Conservation (phyloP, 1,139 yeast species). For the Petasospora fabianii region DNA sequence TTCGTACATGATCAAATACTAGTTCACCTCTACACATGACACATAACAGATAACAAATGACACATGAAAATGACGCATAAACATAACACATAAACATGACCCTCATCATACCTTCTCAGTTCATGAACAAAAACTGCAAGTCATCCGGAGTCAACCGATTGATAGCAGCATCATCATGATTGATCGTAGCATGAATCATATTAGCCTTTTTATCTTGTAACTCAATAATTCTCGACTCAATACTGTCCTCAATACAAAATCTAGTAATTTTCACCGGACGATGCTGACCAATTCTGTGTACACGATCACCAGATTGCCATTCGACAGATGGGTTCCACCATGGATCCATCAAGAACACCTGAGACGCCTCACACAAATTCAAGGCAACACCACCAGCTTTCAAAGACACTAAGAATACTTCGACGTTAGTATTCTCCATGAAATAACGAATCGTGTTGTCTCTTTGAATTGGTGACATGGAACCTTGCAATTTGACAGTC, state of each 20-base stretch:
- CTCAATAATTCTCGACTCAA: slow-evolving; percentile 93
- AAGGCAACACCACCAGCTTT: slow-evolving; percentile 99
- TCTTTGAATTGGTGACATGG: slow-evolving; percentile 94
- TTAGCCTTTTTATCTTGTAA: slow-evolving; percentile 95
- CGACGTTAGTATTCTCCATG: slow-evolving; percentile 88
- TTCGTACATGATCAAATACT: too few relatives aligned
- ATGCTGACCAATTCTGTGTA: slow-evolving; percentile 94
- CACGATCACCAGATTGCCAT: slow-evolving; percentile 98
- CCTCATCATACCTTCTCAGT: too few relatives aligned
- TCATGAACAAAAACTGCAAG: slow-evolving; percentile 86
- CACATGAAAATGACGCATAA: not conserved
- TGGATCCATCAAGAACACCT: slow-evolving; percentile 91
- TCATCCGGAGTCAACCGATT: slow-evolving; percentile 87
- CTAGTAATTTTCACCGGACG: slow-evolving; percentile 93
- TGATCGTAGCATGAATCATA: slow-evolving; percentile 95
- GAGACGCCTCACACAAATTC: slow-evolving; percentile 94
- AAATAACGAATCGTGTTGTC: slow-evolving; percentile 87
- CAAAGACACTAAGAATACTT: slow-evolving; percentile 87
- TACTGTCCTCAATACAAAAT: slow-evolving; percentile 91
- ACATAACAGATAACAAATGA: too few relatives aligned
- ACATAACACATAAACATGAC: too few relatives aligned
- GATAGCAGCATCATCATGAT: slow-evolving; percentile 87
- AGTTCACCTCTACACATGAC: too few relatives aligned
- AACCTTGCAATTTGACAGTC: slow-evolving; percentile 91
- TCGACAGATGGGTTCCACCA: slow-evolving; percentile 99